Conservation (phyloP, 257 asterid species). For the Solanum commersonii region DNA sequence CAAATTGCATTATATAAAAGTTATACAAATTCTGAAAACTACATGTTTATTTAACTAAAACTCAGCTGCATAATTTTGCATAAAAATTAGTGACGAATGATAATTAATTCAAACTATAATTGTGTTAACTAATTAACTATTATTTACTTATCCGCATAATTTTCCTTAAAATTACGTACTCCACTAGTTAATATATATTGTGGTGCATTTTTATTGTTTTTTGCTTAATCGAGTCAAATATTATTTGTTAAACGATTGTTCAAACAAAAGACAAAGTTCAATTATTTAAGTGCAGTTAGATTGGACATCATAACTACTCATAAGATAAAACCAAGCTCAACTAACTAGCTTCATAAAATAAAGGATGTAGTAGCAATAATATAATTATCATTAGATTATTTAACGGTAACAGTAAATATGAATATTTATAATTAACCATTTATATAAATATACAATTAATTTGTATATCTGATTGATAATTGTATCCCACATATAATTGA, state of each 20-base stretch:
- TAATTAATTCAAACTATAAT: too few relatives aligned
- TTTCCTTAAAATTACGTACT: not conserved
- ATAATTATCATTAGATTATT: not conserved
- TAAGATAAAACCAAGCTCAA: not conserved
- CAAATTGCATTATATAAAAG: too few relatives aligned
- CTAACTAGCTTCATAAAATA: too few relatives aligned
- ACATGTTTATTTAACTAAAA: too few relatives aligned
- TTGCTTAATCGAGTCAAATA: not conserved
- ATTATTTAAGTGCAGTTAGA: not conserved
- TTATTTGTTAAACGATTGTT: not conserved
- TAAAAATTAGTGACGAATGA: too few relatives aligned
- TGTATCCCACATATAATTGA: not conserved
- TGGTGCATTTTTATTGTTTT: not conserved
- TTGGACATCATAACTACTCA: not conserved
- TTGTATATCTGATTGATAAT: too few relatives aligned
- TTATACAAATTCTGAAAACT: too few relatives aligned
- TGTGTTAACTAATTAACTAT: not conserved
- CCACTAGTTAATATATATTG: too few relatives aligned
- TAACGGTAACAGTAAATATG: too few relatives aligned
- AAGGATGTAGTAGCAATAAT: too few relatives aligned
- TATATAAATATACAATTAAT: too few relatives aligned
- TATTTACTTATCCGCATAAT: not conserved
- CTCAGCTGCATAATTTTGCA: accelerated
- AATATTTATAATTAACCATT: too few relatives aligned
- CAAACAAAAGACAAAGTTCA: not conserved